phyloP scores from a whole-genome alignment of 495 filamentous ascomycete species.

The Penicillium robsamsonii region DNA sequence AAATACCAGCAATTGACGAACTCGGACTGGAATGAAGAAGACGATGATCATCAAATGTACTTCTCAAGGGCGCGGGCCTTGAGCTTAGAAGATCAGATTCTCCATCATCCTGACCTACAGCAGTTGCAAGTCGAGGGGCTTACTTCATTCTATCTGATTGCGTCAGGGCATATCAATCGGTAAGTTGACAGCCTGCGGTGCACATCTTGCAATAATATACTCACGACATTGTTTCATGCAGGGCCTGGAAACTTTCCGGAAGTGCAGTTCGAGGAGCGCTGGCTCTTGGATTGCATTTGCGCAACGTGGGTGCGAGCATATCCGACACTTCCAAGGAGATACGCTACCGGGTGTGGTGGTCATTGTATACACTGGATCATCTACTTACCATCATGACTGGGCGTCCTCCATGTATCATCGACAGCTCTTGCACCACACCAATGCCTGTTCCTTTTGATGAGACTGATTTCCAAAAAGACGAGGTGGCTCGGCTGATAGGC shows the following conservation, averaged over 20 bases:
- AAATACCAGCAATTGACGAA: slow-evolving; percentile 48
- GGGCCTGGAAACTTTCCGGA: slow-evolving; percentile 61
- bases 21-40: slow-evolving; percentile 43
- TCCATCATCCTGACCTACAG: slow-evolving; percentile 54
- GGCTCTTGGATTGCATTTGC: slow-evolving; percentile 60
- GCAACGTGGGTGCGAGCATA: slow-evolving; percentile 49
- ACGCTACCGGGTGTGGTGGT: slow-evolving; percentile 60
- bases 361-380: slow-evolving; percentile 57
- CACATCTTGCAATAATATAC: background rate
- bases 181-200: slow-evolving; percentile 26
- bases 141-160: slow-evolving; percentile 57
- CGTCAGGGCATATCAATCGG: slow-evolving; percentile 60
- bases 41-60: slow-evolving; percentile 54
- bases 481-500: slow-evolving; percentile 34
- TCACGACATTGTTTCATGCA: slow-evolving; percentile 26
- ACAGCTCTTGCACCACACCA: slow-evolving; percentile 54
- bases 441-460: slow-evolving; percentile 55
- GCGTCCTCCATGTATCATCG: slow-evolving; percentile 55
- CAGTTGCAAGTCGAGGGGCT: slow-evolving; percentile 59
- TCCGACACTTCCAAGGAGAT: slow-evolving; percentile 54
- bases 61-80: slow-evolving; percentile 54
- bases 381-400: slow-evolving; percentile 59
- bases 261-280: slow-evolving; percentile 56
- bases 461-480: slow-evolving; percentile 40
- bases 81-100: slow-evolving; percentile 48